Base-by-base conservation (phyloP, 2,329 filamentous ascomycete genomes). In the Pseudocercospora macadamiae region DNA sequence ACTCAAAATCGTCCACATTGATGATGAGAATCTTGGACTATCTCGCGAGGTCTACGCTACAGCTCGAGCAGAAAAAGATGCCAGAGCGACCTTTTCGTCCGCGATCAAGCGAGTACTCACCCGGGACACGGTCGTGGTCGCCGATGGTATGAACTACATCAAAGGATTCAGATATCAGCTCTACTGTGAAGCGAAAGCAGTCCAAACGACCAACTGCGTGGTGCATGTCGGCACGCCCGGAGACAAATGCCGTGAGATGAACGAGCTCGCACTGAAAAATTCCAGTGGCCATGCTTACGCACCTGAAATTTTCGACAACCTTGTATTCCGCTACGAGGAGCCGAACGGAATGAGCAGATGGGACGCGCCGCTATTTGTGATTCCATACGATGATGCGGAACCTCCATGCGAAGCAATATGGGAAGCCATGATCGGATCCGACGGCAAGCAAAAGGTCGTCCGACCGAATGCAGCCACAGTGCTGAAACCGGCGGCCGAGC, bases 141-240 rank as follows among this genome's bases (percentile, higher is more conserved):
- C 91, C 14, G 90, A 96, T 72, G 86, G 87, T 1, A 78, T 90
- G 60, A 95, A 95, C 75, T 96, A 95, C 76, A 96, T 96, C 77
- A 95, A 95, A 74, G 91, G 90, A 34, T 95, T 90, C 84, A 83
- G 91, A 49, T 96, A 96, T 73, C 90, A 96, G 79, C 79, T 96
- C 19, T 89, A 88, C 74, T 93, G 90, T 77, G 90, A 95, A 76
- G 86, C 90, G 34, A 95, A 95, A 75, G 90, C 90, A 48, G 77
- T 90, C 54, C 79, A 87, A 63, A 95, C 90, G 3, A 85, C 89
- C 2, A 89, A 84, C 74, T 92, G 89, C 68, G 85, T 95, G 57
- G 78, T 95, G 72, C 83, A 86, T 68, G 75, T 86, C 66, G 84
- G 83, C 30, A 85, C 83, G 4, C 80, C 81, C 2, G 73, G 79